Evolutionary conservation across 805 yeast genomes (phyloP).

Genomic region (Saccharomycopsis amapae): DNA sequence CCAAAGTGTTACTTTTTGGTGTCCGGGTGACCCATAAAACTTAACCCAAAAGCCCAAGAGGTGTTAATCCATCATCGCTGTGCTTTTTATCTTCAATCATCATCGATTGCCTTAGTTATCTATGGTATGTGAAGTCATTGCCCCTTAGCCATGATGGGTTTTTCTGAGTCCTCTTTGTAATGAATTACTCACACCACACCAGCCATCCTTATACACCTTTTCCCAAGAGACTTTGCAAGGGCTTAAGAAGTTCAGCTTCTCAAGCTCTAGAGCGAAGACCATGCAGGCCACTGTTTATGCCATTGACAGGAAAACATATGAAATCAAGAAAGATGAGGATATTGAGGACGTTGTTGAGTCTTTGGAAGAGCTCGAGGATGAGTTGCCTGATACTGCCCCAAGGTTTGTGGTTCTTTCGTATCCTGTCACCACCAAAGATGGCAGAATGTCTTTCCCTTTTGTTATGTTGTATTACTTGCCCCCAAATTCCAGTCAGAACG

Average conservation of each 20-base stretch:
- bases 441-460: slow-evolving; percentile 65
- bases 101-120: too few relatives aligned
- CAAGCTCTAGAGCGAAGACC: slow-evolving; percentile 55
- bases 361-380: slow-evolving; percentile 62
- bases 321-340: slow-evolving; percentile 41
- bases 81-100: too few relatives aligned
- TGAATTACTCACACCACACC: too few relatives aligned
- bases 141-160: too few relatives aligned
- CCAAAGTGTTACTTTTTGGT: too few relatives aligned
- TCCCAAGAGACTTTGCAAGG: slow-evolving; percentile 51
- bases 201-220: slow-evolving; percentile 57
- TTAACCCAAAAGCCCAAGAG: too few relatives aligned
- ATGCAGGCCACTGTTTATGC: slow-evolving; percentile 53
- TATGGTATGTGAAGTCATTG: too few relatives aligned
- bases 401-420: slow-evolving; percentile 69
- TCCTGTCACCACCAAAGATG: slow-evolving; percentile 64
- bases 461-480: slow-evolving; percentile 87
- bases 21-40: too few relatives aligned
- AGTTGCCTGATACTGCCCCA: slow-evolving; percentile 76
- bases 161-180: too few relatives aligned
- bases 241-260: slow-evolving; percentile 65
- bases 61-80: too few relatives aligned
- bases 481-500: slow-evolving; percentile 72
- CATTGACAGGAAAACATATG: slow-evolving; percentile 50
- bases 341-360: slow-evolving; percentile 34